phyloP scores from a whole-genome alignment of 2,329 filamentous ascomycete genomes.

The Epichloe brachyelytri region DNA sequence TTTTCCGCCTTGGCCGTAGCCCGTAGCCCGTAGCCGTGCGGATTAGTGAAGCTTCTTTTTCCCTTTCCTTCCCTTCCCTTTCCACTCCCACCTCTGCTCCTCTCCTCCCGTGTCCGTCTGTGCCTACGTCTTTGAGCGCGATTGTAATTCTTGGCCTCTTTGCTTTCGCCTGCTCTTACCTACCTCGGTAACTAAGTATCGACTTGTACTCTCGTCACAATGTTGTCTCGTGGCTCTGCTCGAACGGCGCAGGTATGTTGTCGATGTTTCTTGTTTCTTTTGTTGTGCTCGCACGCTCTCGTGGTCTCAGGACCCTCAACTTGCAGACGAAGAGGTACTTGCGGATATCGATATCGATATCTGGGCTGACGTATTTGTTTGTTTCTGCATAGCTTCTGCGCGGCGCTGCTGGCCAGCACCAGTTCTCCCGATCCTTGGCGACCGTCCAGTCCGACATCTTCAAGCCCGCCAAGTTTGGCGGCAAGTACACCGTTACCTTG shows the following conservation, averaged over 20 bases:
- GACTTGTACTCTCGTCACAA: slow-evolving; percentile 21
- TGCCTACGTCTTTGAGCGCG: neutral
- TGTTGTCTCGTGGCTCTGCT: slow-evolving; percentile 46
- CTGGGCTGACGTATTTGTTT: neutral
- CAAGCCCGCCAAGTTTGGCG: slow-evolving; percentile 97
- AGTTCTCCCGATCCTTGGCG: slow-evolving; percentile 49
- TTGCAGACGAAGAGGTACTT: neutral
- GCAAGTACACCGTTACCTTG: slow-evolving; percentile 97
- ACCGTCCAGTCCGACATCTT: slow-evolving; percentile 92
- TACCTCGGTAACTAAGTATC: neutral
- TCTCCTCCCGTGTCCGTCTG: neutral
- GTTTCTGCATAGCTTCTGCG: slow-evolving; percentile 33
- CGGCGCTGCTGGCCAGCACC: slow-evolving; percentile 32
- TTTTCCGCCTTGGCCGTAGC: neutral
- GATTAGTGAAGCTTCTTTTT: neutral
- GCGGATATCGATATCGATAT: too few species aligned
- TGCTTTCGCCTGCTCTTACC: slow-evolving; percentile 2
- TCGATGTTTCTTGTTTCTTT: slow-evolving; percentile 2
- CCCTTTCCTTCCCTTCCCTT: neutral
- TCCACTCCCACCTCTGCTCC: neutral
- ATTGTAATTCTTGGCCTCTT: neutral
- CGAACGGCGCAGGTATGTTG: slow-evolving; percentile 43
- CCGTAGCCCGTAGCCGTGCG: too few species aligned
- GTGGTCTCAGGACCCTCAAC: neutral
- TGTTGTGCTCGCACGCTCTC: neutral